Conservation (phyloP, 2,329 filamentous ascomycete genomes). For the Herpomyces periplanetae region DNA sequence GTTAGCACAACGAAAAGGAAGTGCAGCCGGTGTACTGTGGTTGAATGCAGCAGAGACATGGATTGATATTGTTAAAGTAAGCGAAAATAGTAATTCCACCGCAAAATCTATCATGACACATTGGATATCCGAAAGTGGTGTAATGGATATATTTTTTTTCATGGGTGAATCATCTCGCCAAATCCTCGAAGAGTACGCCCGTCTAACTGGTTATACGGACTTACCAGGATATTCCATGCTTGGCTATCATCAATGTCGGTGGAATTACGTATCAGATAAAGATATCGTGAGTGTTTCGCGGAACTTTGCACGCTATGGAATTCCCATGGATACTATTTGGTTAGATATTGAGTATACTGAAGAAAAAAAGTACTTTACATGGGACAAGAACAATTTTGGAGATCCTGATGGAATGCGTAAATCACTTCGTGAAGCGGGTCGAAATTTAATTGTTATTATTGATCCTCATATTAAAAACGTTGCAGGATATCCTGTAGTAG, state of each 20-base stretch:
- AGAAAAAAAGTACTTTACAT: conserved; percentile 90
- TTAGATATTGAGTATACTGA: conserved; percentile 92
- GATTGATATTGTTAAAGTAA: conserved; percentile 60
- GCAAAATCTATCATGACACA: too few relatives aligned
- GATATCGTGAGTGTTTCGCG: conserved; percentile 86
- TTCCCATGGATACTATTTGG: conserved; percentile 97
- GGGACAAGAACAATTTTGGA: conserved; percentile 56
- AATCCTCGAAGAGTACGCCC: conserved; percentile 39
- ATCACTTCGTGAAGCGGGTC: conserved; percentile 41
- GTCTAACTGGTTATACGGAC: conserved; percentile 62
- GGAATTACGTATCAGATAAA: conserved; percentile 92
- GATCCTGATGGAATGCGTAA: conserved; percentile 59
- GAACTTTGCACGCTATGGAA: conserved; percentile 75
- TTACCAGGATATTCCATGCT: conserved; percentile 73
- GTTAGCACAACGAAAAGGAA: conserved; percentile 78
- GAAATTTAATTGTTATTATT: conserved; percentile 74
- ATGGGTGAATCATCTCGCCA: conserved; percentile 54
- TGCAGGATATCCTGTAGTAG: conserved; percentile 29
- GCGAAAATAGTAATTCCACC: conserved; percentile 28
- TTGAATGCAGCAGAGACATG: conserved; percentile 87
- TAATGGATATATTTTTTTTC: conserved; percentile 76
- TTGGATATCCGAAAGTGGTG: conserved; percentile 74
- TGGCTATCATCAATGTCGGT: conserved; percentile 84
- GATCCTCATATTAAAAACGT: conserved; percentile 93
- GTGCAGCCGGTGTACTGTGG: conserved; percentile 86